Evolutionary conservation across 192 early-diverging fungal genomes (phyloP).

Genomic region (Pilobolus umbonatus): DNA sequence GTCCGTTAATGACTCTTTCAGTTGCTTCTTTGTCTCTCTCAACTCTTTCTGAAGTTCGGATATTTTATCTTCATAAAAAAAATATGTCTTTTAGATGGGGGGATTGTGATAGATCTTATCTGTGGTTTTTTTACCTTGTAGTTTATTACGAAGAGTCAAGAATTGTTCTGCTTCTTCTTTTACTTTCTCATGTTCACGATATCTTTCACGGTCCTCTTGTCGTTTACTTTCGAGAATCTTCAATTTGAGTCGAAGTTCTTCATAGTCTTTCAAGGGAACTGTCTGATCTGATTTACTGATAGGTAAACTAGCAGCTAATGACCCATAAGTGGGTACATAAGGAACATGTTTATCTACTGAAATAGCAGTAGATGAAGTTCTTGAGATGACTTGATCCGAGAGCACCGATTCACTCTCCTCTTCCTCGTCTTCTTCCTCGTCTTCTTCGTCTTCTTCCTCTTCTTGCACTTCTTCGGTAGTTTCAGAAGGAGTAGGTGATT

Average conservation of each 20-base stretch:
- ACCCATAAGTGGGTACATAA: constrained; percentile 14
- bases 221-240: constrained; percentile 76
- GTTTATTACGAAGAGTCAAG: constrained; percentile 57
- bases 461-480: constrained; percentile 20
- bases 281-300: constrained; percentile 32
- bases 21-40: constrained; percentile 52
- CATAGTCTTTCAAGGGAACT: constrained; percentile 67
- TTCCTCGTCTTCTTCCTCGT: constrained; percentile 13
- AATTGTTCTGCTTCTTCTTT: constrained; percentile 71
- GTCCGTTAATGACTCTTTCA: constrained; percentile 52
- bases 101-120: background rate
- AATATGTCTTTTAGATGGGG: background rate
- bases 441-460: constrained; percentile 25
- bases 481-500: background rate
- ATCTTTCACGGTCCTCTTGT: constrained; percentile 68
- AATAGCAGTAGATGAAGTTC: constrained; percentile 5
- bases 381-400: background rate
- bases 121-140: constrained; percentile 41
- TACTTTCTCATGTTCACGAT: constrained; percentile 67
- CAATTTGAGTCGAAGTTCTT: constrained; percentile 76
- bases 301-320: constrained; percentile 14
- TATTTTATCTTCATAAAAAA: constrained; percentile 49
- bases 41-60: constrained; percentile 68
- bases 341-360: background rate
- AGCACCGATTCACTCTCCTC: background rate